Percentiles rank a stretch among this genome's conserved stretches.
Evolutionary conservation across 2,329 filamentous ascomycete genomes (phyloP).

Genomic region (Penicillium sclerotiorum): DNA sequence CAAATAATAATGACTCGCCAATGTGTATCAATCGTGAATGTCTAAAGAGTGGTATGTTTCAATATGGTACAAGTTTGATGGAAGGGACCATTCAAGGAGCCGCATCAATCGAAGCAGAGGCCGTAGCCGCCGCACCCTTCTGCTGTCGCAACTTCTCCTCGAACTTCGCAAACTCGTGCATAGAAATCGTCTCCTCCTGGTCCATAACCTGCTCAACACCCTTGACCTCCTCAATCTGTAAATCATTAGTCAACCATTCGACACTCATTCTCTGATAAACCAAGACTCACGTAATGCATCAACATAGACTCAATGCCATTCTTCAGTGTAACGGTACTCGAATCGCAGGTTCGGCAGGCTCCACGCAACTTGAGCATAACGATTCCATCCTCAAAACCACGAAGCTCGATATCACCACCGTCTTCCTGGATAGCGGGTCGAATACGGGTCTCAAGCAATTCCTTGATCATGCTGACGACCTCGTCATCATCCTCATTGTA

Average conservation of each 20-base stretch:
- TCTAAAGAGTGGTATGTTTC: constrained; percentile 1
- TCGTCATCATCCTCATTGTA: constrained; percentile 92
- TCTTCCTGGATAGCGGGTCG: constrained; percentile 96
- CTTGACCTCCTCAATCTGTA: constrained; percentile 90
- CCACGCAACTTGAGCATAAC: constrained; percentile 87
- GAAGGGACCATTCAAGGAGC: constrained; percentile 33
- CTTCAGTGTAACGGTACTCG: constrained; percentile 93
- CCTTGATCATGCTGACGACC: constrained; percentile 98
- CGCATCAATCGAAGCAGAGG: constrained; percentile 58
- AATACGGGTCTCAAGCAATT: constrained; percentile 91
- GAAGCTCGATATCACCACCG: constrained; percentile 94
- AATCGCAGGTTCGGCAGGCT: constrained; percentile 94
- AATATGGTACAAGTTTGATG: constrained; percentile 3
- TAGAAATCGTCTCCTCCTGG: constrained; percentile 83
- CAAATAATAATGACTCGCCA: neutral
- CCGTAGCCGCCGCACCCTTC: constrained; percentile 54
- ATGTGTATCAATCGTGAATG: neutral
- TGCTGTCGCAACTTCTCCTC: constrained; percentile 77
- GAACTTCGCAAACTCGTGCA: constrained; percentile 89
- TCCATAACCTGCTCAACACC: constrained; percentile 89
- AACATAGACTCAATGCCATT: constrained; percentile 98
- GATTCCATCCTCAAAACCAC: constrained; percentile 82
- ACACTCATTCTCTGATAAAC: neutral
- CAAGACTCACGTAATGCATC: constrained; percentile 80
- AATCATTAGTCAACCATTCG: constrained; percentile 18